Conservation (phyloP, 140 eudicot species). For the Oenanthe javanica region DNA sequence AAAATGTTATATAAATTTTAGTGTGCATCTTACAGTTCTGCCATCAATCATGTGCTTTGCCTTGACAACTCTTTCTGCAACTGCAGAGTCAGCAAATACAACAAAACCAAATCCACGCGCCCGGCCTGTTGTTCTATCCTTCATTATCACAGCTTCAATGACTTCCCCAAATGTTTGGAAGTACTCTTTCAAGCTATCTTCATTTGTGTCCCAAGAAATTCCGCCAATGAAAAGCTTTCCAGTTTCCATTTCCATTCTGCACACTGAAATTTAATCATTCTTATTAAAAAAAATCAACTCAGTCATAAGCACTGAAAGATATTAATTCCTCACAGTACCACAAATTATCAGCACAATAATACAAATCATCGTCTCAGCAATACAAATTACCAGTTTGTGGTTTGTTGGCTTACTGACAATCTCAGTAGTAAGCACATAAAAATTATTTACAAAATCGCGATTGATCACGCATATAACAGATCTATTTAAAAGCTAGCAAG, state of each 20-base stretch:
- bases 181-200: conserved; percentile 68
- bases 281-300: not conserved
- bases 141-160: conserved; percentile 88
- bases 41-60: conserved; percentile 93
- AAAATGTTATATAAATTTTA: not conserved
- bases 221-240: conserved; percentile 94
- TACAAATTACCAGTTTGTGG: not conserved
- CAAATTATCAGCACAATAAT: not conserved
- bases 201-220: conserved; percentile 93
- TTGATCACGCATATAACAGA: not conserved
- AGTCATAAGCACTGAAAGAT: not conserved
- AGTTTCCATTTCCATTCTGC: conserved; percentile 77
- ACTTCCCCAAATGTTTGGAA: conserved; percentile 73
- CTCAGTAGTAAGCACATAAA: not conserved
- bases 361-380: not conserved
- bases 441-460: not conserved
- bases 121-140: conserved; percentile 90
- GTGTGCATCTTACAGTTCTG: conserved; percentile 60
- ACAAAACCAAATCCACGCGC: conserved; percentile 96
- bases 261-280: conserved; percentile 6
- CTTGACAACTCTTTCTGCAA: conserved; percentile 81
- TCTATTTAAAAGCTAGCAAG: not conserved
- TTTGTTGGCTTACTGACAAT: not conserved
- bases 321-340: not conserved
- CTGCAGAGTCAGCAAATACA: conserved; percentile 62